Evolutionary conservation across 768 basidiomycete genomes (phyloP).

Genomic region (Boletus rufocinnamomeus): DNA sequence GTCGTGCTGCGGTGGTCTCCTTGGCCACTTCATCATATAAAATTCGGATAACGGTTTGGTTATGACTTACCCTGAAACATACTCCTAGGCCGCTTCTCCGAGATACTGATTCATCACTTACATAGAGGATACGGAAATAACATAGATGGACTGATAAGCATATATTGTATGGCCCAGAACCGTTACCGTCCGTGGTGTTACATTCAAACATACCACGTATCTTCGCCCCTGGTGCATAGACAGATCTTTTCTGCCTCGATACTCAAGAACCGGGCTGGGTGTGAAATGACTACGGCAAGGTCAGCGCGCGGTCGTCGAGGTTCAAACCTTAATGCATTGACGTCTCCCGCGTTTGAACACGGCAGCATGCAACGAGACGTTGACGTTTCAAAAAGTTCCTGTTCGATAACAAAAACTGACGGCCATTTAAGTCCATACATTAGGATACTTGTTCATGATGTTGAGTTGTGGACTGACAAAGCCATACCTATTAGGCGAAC

Average conservation of each 20-base stretch:
- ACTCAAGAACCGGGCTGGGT: not conserved
- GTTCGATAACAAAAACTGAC: not conserved
- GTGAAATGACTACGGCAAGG: not conserved
- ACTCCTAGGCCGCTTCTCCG: not conserved
- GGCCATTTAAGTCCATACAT: not conserved
- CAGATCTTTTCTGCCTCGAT: not conserved
- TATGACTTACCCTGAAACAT: not conserved
- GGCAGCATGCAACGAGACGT: not conserved
- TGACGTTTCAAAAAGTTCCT: not conserved
- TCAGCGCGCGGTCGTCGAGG: not conserved
- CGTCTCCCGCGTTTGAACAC: not conserved
- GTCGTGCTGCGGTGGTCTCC: not conserved
- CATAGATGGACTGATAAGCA: not conserved
- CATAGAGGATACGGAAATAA: not conserved
- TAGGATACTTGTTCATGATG: not conserved
- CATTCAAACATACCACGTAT: not conserved
- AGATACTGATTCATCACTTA: not conserved
- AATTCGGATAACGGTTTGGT: not conserved
- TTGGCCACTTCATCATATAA: not conserved
- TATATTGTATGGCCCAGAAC: not conserved
- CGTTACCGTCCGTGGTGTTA: not conserved
- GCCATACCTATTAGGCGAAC: too few species aligned
- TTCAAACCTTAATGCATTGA: not conserved
- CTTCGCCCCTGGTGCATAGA: not conserved
- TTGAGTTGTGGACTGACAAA: not conserved